phyloP scores from a whole-genome alignment of 106 monocot genomes.

The Acanthochlamys bracteata region DNA sequence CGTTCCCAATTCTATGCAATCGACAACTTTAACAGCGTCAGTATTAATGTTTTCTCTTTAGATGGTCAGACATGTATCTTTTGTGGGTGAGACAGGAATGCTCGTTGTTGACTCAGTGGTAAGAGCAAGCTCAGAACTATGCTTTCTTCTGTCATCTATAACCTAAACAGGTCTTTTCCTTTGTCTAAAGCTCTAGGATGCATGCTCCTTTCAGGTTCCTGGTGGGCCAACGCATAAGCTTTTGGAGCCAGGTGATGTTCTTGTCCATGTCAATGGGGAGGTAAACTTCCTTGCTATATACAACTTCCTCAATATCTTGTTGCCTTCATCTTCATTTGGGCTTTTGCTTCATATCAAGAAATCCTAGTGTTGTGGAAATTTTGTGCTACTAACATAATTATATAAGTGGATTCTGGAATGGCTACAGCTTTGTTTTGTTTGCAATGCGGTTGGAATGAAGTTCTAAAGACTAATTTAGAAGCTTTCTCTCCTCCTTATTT shows the following conservation, averaged over 20 bases:
- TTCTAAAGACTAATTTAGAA: too few relatives aligned
- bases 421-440: too few relatives aligned
- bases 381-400: too few relatives aligned
- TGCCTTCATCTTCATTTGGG: neutral
- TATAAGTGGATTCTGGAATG: too few relatives aligned
- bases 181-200: neutral
- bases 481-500: too few relatives aligned
- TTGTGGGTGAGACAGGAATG: constrained; percentile 81
- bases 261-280: constrained; percentile 69
- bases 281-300: constrained; percentile 20
- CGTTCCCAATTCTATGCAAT: neutral
- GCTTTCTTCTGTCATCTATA: neutral
- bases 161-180: too few relatives aligned
- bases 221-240: constrained; percentile 91
- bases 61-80: constrained; percentile 73
- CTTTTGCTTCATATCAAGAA: too few relatives aligned
- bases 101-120: constrained; percentile 94
- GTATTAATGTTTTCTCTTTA: constrained; percentile 20
- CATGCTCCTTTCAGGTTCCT: constrained; percentile 52
- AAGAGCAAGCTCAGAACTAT: constrained; percentile 18
- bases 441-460: too few relatives aligned
- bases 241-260: constrained; percentile 90
- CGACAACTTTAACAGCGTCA: too few relatives aligned
- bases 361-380: too few relatives aligned
- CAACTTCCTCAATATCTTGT: neutral